These are phyloP conservation scores for Pueraria montana DNA, from an alignment of 306 rosid species.

Conservation along the genomic window DNA sequence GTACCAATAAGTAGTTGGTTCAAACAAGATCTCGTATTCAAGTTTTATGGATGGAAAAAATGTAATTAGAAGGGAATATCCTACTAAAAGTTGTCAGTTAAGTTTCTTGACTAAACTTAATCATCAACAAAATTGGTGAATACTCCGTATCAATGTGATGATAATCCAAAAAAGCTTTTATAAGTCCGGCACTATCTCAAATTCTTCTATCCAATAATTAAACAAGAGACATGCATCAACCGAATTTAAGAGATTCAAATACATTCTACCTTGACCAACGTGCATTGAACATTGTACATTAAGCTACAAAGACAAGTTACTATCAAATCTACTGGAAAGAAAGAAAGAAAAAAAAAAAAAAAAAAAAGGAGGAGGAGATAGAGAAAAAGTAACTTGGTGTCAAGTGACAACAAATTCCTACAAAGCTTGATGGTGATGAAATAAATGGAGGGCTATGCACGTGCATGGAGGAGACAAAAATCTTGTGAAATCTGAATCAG, in stretches of 20 bases:
- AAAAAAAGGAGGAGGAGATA: neutral
- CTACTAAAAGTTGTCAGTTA: no score
- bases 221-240: neutral
- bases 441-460: conserved; percentile 45
- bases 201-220: neutral
- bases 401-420: neutral
- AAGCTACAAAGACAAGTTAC: neutral
- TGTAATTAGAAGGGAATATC: no score
- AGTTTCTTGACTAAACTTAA: no score
- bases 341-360: neutral
- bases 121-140: no score
- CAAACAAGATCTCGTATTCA: no score
- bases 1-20: no score
- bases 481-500: conserved; percentile 50
- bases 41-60: no score
- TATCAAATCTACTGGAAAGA: neutral
- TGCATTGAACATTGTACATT: neutral
- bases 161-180: no score
- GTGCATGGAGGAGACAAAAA: conserved; percentile 51
- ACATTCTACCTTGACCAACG: neutral
- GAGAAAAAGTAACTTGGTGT: neutral
- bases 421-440: conserved; percentile 40
- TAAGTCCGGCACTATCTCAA: no score
- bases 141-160: no score
- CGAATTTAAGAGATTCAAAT: neutral